A percentile compares a stretch with the other conserved stretches of the same genome.
Evolutionary conservation across 1,139 yeast genomes (phyloP).

Genomic region (Taphrina flavorubra): DNA sequence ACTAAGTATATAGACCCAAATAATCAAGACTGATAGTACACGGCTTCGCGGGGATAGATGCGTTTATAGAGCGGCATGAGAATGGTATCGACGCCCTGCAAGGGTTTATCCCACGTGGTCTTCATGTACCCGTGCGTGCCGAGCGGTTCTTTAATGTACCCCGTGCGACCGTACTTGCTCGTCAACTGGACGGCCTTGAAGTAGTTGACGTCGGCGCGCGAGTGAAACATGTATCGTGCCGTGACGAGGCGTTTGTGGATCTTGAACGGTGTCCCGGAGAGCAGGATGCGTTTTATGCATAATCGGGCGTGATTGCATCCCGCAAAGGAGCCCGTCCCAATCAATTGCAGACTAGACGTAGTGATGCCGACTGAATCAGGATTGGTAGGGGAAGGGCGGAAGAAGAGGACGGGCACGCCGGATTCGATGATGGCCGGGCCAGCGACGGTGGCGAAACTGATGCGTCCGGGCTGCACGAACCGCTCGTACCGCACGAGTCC

Average conservation of each 20-base stretch:
- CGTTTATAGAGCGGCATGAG: constrained; percentile 95
- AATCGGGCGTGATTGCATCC: constrained; percentile 85
- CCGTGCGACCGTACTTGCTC: constrained; percentile 89
- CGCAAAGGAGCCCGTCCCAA: constrained; percentile 89
- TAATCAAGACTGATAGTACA: constrained; percentile 14
- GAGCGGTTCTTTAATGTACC: constrained; percentile 80
- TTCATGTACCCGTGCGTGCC: constrained; percentile 99
- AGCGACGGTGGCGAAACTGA: constrained; percentile 81
- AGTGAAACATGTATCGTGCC: constrained; percentile 96
- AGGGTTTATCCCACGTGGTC: constrained; percentile 89
- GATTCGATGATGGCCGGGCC: constrained; percentile 88
- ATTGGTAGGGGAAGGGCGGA: constrained; percentile 64
- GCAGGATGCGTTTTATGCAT: constrained; percentile 81
- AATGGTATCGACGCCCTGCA: constrained; percentile 88
- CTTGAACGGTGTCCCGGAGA: constrained; percentile 95
- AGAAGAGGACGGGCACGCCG: constrained; percentile 54
- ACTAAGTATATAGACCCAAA: neutral
- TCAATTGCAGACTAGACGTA: constrained; percentile 58
- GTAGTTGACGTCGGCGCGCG: constrained; percentile 83
- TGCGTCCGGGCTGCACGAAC: constrained; percentile 77
- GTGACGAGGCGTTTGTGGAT: constrained; percentile 92
- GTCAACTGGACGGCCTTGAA: constrained; percentile 91
- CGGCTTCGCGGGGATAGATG: constrained; percentile 55
- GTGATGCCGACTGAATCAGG: neutral
- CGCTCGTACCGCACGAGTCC: constrained; percentile 87